phyloP scores from a whole-genome alignment of 305 asterid species.

The Fraxinus albicans region DNA sequence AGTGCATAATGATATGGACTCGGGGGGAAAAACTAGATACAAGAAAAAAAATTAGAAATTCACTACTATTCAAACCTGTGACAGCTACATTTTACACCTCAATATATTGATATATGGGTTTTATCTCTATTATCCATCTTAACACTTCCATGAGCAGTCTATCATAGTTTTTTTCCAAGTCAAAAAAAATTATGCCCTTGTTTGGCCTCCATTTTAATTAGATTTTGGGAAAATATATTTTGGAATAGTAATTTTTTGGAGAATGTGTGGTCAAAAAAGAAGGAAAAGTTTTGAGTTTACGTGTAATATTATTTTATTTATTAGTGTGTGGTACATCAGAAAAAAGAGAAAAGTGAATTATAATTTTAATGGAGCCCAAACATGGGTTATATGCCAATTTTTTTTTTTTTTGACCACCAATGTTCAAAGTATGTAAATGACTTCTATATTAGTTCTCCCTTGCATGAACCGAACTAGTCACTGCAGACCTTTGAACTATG shows the following conservation, averaged over 20 bases:
- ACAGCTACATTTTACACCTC: background rate
- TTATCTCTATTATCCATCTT: background rate
- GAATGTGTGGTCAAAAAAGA: no score
- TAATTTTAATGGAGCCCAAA: no score
- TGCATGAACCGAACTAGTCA: background rate
- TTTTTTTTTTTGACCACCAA: background rate
- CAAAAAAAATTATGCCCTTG: background rate
- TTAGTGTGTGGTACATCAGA: no score
- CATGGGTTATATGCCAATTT: background rate
- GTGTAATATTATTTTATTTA: no score
- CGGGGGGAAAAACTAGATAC: background rate
- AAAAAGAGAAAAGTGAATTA: no score
- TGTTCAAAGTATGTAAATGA: background rate
- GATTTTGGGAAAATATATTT: no score
- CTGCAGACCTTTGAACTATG: background rate
- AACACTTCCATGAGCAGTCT: background rate
- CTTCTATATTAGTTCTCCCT: background rate
- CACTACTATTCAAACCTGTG: background rate
- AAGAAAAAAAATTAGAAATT: background rate
- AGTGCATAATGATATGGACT: background rate
- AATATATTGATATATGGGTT: background rate
- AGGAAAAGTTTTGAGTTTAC: no score
- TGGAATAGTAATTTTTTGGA: no score
- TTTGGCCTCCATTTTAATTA: no score
- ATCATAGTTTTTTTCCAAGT: background rate